Conservation (phyloP, 2,329 filamentous ascomycete genomes). For the Tympanopsis confertula region DNA sequence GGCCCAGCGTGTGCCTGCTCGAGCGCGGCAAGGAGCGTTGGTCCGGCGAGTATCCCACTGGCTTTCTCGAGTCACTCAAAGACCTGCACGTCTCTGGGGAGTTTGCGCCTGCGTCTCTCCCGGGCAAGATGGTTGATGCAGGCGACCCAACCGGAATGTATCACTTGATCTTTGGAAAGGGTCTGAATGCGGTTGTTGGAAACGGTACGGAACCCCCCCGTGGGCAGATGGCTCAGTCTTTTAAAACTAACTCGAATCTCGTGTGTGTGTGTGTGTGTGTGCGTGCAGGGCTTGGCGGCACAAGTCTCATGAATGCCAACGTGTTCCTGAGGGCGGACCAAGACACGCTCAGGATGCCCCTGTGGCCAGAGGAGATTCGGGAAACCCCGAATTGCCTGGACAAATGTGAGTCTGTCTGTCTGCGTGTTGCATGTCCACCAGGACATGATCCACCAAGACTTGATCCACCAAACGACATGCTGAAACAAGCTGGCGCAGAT, state of each 20-base stretch:
- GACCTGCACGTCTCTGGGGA: constrained; percentile 46
- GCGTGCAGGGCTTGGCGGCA: constrained; percentile 44
- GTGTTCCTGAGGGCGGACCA: constrained; percentile 51
- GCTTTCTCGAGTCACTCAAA: constrained; percentile 28
- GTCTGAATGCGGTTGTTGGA: constrained; percentile 49
- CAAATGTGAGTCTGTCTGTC: constrained; percentile 29
- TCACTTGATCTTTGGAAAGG: constrained; percentile 49
- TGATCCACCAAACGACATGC: background rate
- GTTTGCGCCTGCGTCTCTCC: constrained; percentile 28
- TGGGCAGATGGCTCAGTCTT: background rate
- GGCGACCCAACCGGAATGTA: constrained; percentile 50
- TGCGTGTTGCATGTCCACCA: background rate
- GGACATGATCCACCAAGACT: background rate
- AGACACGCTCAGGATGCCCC: constrained; percentile 34
- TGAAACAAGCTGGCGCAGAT: constrained; percentile 22
- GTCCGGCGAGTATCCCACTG: constrained; percentile 53
- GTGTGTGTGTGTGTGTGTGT: no score
- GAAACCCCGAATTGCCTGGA: constrained; percentile 26
- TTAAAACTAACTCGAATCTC: background rate
- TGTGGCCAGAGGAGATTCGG: constrained; percentile 48
- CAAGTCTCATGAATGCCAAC: constrained; percentile 56
- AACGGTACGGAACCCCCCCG: constrained; percentile 31
- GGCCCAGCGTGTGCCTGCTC: constrained; percentile 49
- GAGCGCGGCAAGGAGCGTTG: constrained; percentile 54
- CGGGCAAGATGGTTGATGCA: constrained; percentile 27